Base-by-base conservation (phyloP, 345 rosid genomes). In the Citrus glauca region DNA sequence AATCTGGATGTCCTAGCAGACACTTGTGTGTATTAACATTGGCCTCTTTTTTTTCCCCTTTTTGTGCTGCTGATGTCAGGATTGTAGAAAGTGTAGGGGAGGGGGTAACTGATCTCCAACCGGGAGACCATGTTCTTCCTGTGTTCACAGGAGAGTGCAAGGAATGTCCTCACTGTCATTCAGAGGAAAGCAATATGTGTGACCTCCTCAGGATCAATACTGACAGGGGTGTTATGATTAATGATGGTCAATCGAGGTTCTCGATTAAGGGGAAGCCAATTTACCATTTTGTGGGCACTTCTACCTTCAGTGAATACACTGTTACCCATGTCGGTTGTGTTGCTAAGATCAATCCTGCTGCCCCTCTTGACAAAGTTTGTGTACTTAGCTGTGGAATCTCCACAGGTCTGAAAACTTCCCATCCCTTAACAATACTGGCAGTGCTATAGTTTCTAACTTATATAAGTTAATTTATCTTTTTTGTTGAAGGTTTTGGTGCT, bases 161-260 rank as follows among this genome's bases (percentile, higher is more conserved):
- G 69, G 95, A 89, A 30, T 93, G 97, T 72, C 84, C 38, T 53
- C 97, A 91, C 69, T 93, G 97, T 69, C 85, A 86, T 59, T 90
- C 95, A 0, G 95, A 93, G 77, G 95, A 91, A 53, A 91, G 95
- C 75, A 93, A 93, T 86, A 85, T 93, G 97, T 93, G 97, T 79
- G 92, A 90, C 78, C 95, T 93, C 66, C 93, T 93, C 37, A 78
- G 97, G 75, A 91, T 93, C 84, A 93, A 93, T 48, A 90, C 93
- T 1, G 97, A 91, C 7, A 73, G 97, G 71, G 95, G 84, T 27
- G 90, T 63, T 40, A 91, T 91, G 97, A 81, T 93, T 37, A 76
- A 73, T 75, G 97, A 93, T 56, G 97, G 97, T 24, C 64, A 88
- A 65, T 69, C 97, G 0, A 88, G 95, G 78, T 93, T 93, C 83